These are phyloP conservation scores for Moelleriella libera DNA, from an alignment of 2,329 filamentous ascomycete species.

Conservation along the genomic window DNA sequence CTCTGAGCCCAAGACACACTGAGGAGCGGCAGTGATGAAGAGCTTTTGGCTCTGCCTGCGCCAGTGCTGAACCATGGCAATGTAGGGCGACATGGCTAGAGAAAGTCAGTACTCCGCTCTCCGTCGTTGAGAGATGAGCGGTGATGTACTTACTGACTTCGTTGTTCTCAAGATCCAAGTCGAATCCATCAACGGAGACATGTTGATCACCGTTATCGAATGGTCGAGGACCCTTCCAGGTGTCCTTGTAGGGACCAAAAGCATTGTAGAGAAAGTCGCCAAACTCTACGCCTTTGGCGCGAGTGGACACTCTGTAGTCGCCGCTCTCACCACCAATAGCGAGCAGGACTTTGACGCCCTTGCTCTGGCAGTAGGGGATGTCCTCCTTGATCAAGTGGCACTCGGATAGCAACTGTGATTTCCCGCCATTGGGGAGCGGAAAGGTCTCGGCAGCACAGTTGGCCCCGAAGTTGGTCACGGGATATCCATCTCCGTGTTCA, in stretches of 20 bases:
- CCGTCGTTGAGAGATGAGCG: not conserved
- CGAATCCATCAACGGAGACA: slow-evolving; percentile 24
- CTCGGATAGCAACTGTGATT: slow-evolving; percentile 17
- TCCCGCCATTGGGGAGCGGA: slow-evolving; percentile 6
- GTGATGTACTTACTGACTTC: slow-evolving; percentile 12
- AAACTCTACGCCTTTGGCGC: slow-evolving; percentile 18
- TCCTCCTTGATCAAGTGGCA: slow-evolving; percentile 22
- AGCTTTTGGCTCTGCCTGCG: slow-evolving; percentile 15
- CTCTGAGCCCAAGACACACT: slow-evolving; percentile 21
- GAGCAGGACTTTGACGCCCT: slow-evolving; percentile 27
- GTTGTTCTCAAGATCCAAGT: slow-evolving; percentile 24
- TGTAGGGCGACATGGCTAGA: slow-evolving; percentile 20
- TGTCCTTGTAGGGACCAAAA: slow-evolving; percentile 20
- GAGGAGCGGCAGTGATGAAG: slow-evolving; percentile 29
- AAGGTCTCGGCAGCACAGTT: not conserved
- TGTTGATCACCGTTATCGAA: slow-evolving; percentile 18
- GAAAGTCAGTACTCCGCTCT: not conserved
- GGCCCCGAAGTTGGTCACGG: slow-evolving; percentile 23
- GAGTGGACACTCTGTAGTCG: slow-evolving; percentile 18
- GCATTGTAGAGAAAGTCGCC: slow-evolving; percentile 22
- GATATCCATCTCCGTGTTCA: slow-evolving; percentile 19
- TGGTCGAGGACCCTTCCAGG: slow-evolving; percentile 20
- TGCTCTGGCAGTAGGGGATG: slow-evolving; percentile 24
- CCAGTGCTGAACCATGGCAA: slow-evolving; percentile 22
- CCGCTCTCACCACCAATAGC: slow-evolving; percentile 23